A percentile compares a stretch with the other conserved stretches of the same genome.
These are phyloP conservation scores for Populus hybrid DNA, from an alignment of 441 rosid genomes.

Conservation along the genomic window DNA sequence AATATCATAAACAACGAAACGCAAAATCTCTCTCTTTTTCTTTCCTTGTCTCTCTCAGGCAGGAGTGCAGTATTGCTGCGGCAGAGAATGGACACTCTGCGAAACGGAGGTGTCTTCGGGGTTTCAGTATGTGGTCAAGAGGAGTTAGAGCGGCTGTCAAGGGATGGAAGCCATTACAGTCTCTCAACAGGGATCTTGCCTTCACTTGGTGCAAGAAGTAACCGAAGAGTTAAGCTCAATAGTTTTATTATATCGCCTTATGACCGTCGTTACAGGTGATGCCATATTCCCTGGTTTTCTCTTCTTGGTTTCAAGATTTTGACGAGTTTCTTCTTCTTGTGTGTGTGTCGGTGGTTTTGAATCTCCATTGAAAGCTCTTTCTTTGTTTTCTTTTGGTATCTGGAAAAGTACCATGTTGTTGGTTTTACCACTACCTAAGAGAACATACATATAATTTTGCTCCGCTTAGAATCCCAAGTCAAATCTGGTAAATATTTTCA, in stretches of 20 bases:
- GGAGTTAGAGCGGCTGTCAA: conserved; percentile 73
- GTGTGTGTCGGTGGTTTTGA: not conserved
- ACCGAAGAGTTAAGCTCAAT: conserved; percentile 65
- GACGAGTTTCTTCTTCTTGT: not conserved
- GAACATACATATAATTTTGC: too few species aligned
- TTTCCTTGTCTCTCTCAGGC: not conserved
- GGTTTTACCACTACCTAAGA: too few species aligned
- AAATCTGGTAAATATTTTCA: too few species aligned
- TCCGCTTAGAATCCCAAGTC: not conserved
- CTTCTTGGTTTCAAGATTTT: not conserved
- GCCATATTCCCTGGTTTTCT: not conserved
- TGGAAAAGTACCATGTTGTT: not conserved
- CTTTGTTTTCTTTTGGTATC: not conserved
- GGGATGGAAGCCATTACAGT: conserved; percentile 90
- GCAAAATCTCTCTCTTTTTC: not conserved
- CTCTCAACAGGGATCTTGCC: conserved; percentile 83
- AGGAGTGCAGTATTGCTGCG: not conserved
- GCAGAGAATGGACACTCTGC: conserved; percentile 31
- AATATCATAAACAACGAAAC: not conserved
- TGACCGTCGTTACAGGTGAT: conserved; percentile 77
- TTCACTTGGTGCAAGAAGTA: conserved; percentile 89
- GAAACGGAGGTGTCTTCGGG: conserved; percentile 30
- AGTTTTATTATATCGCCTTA: conserved; percentile 68
- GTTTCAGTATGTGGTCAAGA: conserved; percentile 54
- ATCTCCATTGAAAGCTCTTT: not conserved